These are phyloP conservation scores for Wallacemonas sp. DNA, from an alignment of 208 protist genomes.

Conservation along the genomic window DNA sequence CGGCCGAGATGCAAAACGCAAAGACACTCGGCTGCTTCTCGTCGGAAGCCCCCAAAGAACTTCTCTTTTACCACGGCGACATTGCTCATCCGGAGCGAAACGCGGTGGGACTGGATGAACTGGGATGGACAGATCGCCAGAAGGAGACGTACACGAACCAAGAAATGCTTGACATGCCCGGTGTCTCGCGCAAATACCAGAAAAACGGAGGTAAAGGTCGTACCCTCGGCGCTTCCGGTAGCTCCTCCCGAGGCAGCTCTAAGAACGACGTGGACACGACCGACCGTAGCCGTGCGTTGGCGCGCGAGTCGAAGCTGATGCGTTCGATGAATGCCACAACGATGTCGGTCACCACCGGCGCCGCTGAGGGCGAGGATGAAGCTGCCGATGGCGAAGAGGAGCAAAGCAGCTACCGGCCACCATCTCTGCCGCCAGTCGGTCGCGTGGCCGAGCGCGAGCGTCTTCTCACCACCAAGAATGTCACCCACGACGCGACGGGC, in stretches of 20 bases:
- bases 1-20: conserved; percentile 34
- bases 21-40: conserved; percentile 62
- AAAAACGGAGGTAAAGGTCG: conserved; percentile 24
- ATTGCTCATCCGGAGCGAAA: conserved; percentile 51
- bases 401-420: conserved; percentile 40
- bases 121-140: conserved; percentile 61
- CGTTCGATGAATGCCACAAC: conserved; percentile 30
- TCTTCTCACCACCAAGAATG: conserved; percentile 77
- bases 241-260: not conserved
- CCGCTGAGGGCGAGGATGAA: conserved; percentile 11
- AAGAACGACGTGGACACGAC: not conserved
- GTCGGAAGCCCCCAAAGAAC: conserved; percentile 55
- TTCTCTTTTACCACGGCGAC: conserved; percentile 88
- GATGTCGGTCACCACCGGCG: not conserved
- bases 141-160: conserved; percentile 40
- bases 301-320: conserved; percentile 17
- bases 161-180: conserved; percentile 67
- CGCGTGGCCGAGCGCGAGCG: conserved; percentile 58
- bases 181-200: conserved; percentile 33
- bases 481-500: conserved; percentile 76
- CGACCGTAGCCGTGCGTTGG: conserved; percentile 12
- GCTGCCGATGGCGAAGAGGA: conserved; percentile 8
- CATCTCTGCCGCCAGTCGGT: conserved; percentile 59
- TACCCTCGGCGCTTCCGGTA: conserved; percentile 17
- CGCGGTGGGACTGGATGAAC: conserved; percentile 54